Evolutionary conservation across 169 alveolate genomes (phyloP), one percentile per base, ranked within the genome.

Genomic region (Neospora caninum): DNA sequence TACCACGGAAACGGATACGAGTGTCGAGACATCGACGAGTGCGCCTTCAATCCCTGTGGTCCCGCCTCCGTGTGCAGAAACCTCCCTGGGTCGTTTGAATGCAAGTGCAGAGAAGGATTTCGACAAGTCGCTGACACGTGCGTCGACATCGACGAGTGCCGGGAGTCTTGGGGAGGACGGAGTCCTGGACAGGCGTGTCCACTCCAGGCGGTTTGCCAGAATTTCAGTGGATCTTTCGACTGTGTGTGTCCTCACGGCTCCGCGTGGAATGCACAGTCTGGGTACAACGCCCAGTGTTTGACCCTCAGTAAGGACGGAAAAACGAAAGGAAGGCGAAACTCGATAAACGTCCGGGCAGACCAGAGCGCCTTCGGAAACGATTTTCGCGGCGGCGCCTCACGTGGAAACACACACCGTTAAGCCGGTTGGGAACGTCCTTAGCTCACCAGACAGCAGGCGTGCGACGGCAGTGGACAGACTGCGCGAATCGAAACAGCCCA

Each of bases 1-100:
- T 94, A 83, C 86, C 93, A 92, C 49, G 95, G 95, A 36, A 92
- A 92, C 80, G 96, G 96, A 43, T 69, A 49, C 36, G 89, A 86
- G 41, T 94, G 96, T 88, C 73, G 70, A 82, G 95, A 94, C 89
- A 94, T 94, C 89, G 96, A 94, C 94, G 95, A 94, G 91, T 94
- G 96, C 80, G 86, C 80, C 49, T 94, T 89, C 91, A 91, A 92
- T 83, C 96, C 96, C 41, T 91, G 95, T 83, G 96, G 96, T 69
- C 94, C 93, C 70, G 96, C 94, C n/a, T 94, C 96, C 80, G 94
- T 91, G 83, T 94, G 96, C 93, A 80, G 80, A 45, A 94, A 94
- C 89, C 73, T 89, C 49, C 92, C 91, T 70, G 96, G 94, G 91
- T 64, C 93, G 88, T 94, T 91, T 91, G 93, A 91, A 91, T 94